Evolutionary conservation across 2,329 filamentous ascomycete species (phyloP).

Genomic region (Periglandula ipomoeae): DNA sequence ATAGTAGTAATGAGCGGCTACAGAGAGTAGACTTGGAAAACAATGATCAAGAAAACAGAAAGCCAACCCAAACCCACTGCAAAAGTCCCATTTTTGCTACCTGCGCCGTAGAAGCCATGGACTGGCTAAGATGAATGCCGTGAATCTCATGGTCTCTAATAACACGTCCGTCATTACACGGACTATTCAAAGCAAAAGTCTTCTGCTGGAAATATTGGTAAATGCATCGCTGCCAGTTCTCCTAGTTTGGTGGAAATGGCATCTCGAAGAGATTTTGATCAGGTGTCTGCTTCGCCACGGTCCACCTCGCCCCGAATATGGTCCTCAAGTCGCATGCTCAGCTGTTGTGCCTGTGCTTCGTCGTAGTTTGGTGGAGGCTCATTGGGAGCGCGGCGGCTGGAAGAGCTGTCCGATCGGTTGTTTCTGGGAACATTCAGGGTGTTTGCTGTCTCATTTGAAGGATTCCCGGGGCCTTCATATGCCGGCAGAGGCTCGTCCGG

Average conservation of each 20-base stretch:
- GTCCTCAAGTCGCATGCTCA: conserved; percentile 52
- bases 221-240: not conserved
- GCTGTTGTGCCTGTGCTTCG: conserved; percentile 69
- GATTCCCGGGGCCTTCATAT: conserved; percentile 55
- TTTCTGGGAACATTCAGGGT: conserved; percentile 16
- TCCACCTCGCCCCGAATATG: conserved; percentile 68
- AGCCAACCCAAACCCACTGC: conserved; percentile 1
- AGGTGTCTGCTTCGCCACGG: conserved; percentile 31
- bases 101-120: conserved; percentile 3
- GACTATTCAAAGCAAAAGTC: not conserved
- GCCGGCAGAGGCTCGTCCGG: conserved; percentile 82
- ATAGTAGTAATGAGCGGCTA: not conserved
- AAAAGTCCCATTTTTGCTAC: not conserved
- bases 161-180: not conserved
- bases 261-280: conserved; percentile 2
- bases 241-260: not conserved
- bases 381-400: conserved; percentile 39
- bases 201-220: not conserved
- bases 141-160: conserved; percentile 5
- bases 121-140: conserved; percentile 6
- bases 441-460: conserved; percentile 20
- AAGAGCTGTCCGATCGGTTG: conserved; percentile 26
- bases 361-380: conserved; percentile 90
- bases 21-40: not conserved
- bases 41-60: not conserved